Percentiles rank a stretch among this genome's conserved stretches.
phyloP scores from a whole-genome alignment of 2,329 filamentous ascomycete species.

The Leptographium wingfieldii region DNA sequence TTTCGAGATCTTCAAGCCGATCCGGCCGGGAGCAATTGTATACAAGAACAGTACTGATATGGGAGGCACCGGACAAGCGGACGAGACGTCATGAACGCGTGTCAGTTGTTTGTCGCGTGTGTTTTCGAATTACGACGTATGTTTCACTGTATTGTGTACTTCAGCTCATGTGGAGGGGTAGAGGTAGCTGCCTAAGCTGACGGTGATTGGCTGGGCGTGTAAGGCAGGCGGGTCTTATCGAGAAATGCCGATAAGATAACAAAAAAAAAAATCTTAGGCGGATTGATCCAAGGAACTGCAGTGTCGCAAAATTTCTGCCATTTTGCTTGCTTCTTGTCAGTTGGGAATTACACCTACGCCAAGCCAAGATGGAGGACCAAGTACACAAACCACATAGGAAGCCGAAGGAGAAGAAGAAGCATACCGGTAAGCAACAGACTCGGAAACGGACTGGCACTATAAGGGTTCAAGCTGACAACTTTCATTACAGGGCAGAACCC shows the following conservation, averaged over 20 bases:
- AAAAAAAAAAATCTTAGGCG: conserved; percentile 5
- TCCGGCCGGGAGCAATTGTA: background rate
- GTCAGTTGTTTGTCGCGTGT: background rate
- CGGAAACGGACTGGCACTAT: too few species aligned
- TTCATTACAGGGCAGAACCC: conserved; percentile 56
- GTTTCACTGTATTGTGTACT: background rate
- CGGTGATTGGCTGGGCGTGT: background rate
- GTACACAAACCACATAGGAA: conserved; percentile 74
- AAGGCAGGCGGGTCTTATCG: conserved; percentile 1
- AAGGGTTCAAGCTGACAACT: conserved; percentile 12
- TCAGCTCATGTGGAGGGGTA: background rate
- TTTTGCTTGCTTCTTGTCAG: background rate
- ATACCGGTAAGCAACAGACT: conserved; percentile 38
- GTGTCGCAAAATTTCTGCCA: conserved; percentile 6
- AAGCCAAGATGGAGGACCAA: conserved; percentile 64
- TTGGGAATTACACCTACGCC: background rate
- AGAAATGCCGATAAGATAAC: conserved; percentile 8
- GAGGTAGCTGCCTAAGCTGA: background rate
- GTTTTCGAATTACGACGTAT: background rate
- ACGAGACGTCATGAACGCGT: background rate
- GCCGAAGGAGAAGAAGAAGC: conserved; percentile 73
- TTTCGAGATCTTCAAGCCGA: conserved; percentile 11
- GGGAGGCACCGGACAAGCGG: background rate
- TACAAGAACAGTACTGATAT: background rate
- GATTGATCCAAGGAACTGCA: background rate